phyloP scores from a whole-genome alignment of 2,329 filamentous ascomycete species.

The Colletotrichum higginsianum region DNA sequence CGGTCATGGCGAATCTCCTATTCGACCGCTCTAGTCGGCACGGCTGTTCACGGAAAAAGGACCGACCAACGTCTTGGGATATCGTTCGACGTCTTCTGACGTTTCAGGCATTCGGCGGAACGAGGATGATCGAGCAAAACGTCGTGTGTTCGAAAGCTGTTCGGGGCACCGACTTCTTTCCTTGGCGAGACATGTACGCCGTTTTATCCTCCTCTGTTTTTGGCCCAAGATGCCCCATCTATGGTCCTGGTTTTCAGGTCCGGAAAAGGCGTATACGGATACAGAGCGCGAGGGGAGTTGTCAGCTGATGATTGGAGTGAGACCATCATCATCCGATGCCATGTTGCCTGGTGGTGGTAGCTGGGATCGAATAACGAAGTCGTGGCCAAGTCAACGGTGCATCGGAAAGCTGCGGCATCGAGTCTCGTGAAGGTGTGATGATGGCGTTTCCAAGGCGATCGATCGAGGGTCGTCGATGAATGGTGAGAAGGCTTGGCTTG shows the following conservation, averaged over 20 bases:
- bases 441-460: neutral
- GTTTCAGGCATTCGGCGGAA: too few relatives aligned
- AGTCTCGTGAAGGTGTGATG: neutral
- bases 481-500: too few relatives aligned
- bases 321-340: neutral
- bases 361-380: too few relatives aligned
- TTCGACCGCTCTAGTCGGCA: conserved; percentile 49
- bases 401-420: neutral
- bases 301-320: neutral
- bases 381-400: neutral
- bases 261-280: neutral
- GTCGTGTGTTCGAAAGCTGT: too few relatives aligned
- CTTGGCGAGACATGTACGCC: too few relatives aligned
- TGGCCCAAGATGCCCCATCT: too few relatives aligned
- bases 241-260: neutral
- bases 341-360: neutral
- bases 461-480: neutral
- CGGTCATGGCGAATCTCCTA: conserved; percentile 50
- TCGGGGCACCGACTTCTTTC: too few relatives aligned
- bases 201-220: too few relatives aligned
- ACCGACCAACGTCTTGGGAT: too few relatives aligned
- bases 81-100: too few relatives aligned
- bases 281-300: neutral
- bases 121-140: too few relatives aligned
- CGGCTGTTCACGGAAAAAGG: conserved; percentile 53